A percentile compares a stretch with the other conserved stretches of the same genome.
phyloP scores from a whole-genome alignment of 495 filamentous ascomycete genomes.

The Daldinia childiae region DNA sequence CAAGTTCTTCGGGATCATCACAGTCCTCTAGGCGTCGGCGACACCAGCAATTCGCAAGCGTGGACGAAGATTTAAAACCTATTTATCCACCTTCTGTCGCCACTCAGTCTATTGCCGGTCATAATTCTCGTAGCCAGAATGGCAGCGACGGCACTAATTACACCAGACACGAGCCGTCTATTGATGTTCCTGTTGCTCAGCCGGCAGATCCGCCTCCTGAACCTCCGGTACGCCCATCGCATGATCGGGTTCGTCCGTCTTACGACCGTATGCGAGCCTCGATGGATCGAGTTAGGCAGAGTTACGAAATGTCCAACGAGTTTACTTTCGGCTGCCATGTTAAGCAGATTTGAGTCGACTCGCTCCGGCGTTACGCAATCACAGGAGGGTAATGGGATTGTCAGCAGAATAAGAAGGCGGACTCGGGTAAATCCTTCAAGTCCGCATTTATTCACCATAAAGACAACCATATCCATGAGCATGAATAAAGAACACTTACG shows the following conservation, averaged over 20 bases:
- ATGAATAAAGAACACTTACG: slow-evolving; percentile 34
- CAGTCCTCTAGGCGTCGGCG: slow-evolving; percentile 64
- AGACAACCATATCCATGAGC: slow-evolving; percentile 45
- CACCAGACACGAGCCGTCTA: slow-evolving; percentile 71
- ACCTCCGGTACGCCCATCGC: slow-evolving; percentile 59
- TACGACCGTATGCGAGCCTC: slow-evolving; percentile 76
- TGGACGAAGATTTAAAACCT: slow-evolving; percentile 84
- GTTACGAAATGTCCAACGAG: slow-evolving; percentile 86
- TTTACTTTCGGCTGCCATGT: slow-evolving; percentile 85
- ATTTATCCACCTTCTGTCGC: slow-evolving; percentile 91
- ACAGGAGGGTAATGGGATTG: slow-evolving; percentile 36
- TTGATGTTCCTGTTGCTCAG: slow-evolving; percentile 45
- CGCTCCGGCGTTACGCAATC: slow-evolving; percentile 53
- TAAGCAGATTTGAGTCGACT: slow-evolving; percentile 83
- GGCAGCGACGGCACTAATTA: slow-evolving; percentile 95
- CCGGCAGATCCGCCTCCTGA: slow-evolving; percentile 48
- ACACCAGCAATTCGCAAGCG: slow-evolving; percentile 64
- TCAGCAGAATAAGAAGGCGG: slow-evolving; percentile 44
- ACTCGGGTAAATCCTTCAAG: slow-evolving; percentile 49
- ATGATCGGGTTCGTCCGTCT: slow-evolving; percentile 69
- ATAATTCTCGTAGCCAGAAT: slow-evolving; percentile 85
- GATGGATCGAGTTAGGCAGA: slow-evolving; percentile 78
- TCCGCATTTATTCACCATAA: slow-evolving; percentile 41
- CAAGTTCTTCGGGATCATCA: slow-evolving; percentile 55
- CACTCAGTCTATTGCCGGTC: slow-evolving; percentile 71